Conservation (phyloP, 2,329 filamentous ascomycete species). For the Cadophora malorum region DNA sequence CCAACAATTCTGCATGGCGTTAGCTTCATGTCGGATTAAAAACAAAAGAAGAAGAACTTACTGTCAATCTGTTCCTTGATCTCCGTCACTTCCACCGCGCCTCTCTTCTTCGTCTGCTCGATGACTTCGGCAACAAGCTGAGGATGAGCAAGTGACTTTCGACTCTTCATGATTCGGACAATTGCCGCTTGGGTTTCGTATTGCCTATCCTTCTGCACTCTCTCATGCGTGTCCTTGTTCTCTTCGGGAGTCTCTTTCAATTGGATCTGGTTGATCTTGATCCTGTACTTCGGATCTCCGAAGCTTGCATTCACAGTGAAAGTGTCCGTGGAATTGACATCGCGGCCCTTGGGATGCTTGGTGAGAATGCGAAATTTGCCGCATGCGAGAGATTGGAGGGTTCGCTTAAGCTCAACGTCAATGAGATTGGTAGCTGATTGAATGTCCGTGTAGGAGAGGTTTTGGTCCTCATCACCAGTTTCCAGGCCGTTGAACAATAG, state of each 20-base stretch:
- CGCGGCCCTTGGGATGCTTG: slow-evolving; percentile 85
- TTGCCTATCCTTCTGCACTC: slow-evolving; percentile 86
- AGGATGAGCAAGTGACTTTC: slow-evolving; percentile 85
- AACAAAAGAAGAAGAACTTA: slow-evolving; percentile 52
- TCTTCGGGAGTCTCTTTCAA: slow-evolving; percentile 95
- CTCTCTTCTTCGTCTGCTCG: slow-evolving; percentile 83
- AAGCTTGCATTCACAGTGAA: slow-evolving; percentile 85
- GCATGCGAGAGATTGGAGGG: slow-evolving; percentile 93
- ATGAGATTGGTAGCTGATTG: slow-evolving; percentile 75
- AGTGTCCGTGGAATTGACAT: slow-evolving; percentile 78
- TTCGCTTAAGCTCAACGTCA: slow-evolving; percentile 82
- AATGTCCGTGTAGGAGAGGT: slow-evolving; percentile 78
- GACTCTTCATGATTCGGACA: slow-evolving; percentile 94
- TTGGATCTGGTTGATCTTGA: slow-evolving; percentile 99
- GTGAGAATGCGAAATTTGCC: slow-evolving; percentile 83
- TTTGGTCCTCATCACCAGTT: slow-evolving; percentile 53
- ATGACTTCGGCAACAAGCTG: slow-evolving; percentile 93
- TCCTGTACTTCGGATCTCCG: slow-evolving; percentile 79
- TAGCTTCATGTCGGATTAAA: slow-evolving; percentile 37
- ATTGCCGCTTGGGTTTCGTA: slow-evolving; percentile 98
- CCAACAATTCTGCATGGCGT: slow-evolving; percentile 66
- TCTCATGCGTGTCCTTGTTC: slow-evolving; percentile 91
- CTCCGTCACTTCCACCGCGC: slow-evolving; percentile 81
- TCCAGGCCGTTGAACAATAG: slow-evolving; percentile 83
- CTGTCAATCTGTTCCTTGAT: slow-evolving; percentile 98